Conservation (phyloP, 202 grass and related monocot genomes). For the Panicum hallii region DNA sequence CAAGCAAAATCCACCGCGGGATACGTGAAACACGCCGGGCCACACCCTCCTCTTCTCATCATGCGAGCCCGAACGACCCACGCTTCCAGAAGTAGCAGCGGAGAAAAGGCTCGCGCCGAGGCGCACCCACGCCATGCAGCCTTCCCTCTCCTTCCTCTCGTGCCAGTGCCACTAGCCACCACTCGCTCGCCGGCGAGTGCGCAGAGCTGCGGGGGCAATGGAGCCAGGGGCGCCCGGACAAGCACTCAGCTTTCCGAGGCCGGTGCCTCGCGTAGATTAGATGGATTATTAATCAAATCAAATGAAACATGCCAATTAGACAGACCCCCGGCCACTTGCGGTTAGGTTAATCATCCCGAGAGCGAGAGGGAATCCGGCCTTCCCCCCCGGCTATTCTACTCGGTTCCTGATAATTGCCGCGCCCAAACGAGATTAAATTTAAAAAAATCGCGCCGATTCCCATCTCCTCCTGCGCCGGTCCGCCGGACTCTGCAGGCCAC, state of each 20-base stretch:
- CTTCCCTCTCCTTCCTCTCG: background rate
- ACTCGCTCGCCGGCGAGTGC: background rate
- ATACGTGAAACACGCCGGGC: background rate
- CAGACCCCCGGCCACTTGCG: background rate
- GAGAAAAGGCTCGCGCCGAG: background rate
- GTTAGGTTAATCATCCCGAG: slow-evolving; percentile 63
- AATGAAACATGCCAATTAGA: background rate
- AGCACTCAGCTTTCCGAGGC: slow-evolving; percentile 52
- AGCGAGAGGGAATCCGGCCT: slow-evolving; percentile 39
- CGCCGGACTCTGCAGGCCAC: background rate
- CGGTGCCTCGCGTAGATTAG: slow-evolving; percentile 1
- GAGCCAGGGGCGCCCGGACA: slow-evolving; percentile 44
- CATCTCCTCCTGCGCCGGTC: background rate
- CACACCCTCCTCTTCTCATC: background rate
- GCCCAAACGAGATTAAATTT: background rate
- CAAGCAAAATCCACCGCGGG: no score
- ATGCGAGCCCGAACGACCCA: background rate
- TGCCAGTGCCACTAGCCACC: background rate
- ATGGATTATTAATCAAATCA: background rate
- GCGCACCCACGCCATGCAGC: background rate
- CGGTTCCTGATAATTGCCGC: slow-evolving; percentile 23
- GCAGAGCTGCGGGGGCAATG: slow-evolving; percentile 23
- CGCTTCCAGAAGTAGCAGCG: background rate
- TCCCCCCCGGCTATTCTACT: slow-evolving; percentile 31
- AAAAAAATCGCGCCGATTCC: slow-evolving; percentile 15